Evolutionary conservation across 352 stramenopile genomes (phyloP).

Genomic region (Globisporangium canariense): DNA sequence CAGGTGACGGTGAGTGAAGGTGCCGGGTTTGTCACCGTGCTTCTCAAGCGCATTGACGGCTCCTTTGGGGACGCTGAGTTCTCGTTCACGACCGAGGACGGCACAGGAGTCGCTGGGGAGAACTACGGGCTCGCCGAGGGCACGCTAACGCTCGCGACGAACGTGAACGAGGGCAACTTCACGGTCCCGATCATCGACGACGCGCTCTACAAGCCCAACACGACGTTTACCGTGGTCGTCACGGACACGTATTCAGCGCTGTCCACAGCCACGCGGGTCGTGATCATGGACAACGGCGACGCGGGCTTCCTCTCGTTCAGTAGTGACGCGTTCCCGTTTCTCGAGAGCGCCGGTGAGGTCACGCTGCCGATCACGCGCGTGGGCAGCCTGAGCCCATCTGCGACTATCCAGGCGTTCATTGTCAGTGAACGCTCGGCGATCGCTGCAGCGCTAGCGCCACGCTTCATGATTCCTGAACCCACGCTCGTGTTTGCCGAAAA

Average conservation of each 20-base stretch:
- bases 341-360: conserved; percentile 33
- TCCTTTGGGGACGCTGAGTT: conserved; percentile 42
- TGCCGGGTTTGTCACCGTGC: conserved; percentile 21
- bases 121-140: conserved; percentile 30
- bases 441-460: neutral
- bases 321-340: conserved; percentile 6
- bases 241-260: conserved; percentile 22
- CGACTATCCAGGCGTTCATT: conserved; percentile 28
- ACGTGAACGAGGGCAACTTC: conserved; percentile 28
- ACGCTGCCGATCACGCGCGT: conserved; percentile 28
- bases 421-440: neutral
- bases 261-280: conserved; percentile 28
- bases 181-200: conserved; percentile 45
- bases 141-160: conserved; percentile 21
- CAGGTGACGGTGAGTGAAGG: conserved; percentile 33
- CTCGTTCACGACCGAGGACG: conserved; percentile 33
- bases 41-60: conserved; percentile 42
- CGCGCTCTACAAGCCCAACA: conserved; percentile 33
- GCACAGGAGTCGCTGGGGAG: conserved; percentile 23
- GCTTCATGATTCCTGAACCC: conserved; percentile 34
- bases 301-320: conserved; percentile 49
- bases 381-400: conserved; percentile 23
- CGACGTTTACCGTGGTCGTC: conserved; percentile 39
- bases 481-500: conserved; percentile 34
- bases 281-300: conserved; percentile 49